Percentiles rank a stretch among this genome's conserved stretches.
Evolutionary conservation across 768 basidiomycete genomes (phyloP).

Genomic region (Trametopsis cervina): DNA sequence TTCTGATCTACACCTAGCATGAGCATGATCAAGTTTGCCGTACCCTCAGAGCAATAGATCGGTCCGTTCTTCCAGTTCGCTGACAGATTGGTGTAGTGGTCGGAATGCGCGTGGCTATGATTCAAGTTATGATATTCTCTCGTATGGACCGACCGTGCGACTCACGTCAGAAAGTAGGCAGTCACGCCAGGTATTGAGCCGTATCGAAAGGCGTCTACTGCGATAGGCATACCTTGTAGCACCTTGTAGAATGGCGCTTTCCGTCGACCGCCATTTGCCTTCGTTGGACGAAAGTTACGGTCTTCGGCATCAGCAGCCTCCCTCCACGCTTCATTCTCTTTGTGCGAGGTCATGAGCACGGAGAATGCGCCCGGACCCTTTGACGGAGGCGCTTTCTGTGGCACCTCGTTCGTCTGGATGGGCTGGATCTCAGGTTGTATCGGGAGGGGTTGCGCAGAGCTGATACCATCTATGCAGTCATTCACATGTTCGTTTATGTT

Average conservation of each 20-base stretch:
- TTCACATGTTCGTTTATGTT: conserved; percentile 51
- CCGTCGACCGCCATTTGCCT: conserved; percentile 46
- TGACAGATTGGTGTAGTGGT: conserved; percentile 91
- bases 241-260: conserved; percentile 95
- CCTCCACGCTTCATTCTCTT: conserved; percentile 81
- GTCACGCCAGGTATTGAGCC: conserved; percentile 84
- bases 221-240: conserved; percentile 93
- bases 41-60: conserved; percentile 94
- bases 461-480: conserved; percentile 37
- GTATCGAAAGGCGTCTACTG: conserved; percentile 96
- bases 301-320: conserved; percentile 57
- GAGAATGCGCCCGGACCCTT: conserved; percentile 45
- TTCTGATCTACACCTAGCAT: conserved; percentile 85
- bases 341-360: conserved; percentile 82
- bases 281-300: conserved; percentile 37
- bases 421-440: background rate
- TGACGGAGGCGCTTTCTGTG: background rate
- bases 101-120: conserved; percentile 90
- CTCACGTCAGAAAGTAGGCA: conserved; percentile 88
- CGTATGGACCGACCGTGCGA: conserved; percentile 12
- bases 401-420: conserved; percentile 1
- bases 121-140: too few relatives aligned
- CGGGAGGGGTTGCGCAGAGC: conserved; percentile 8
- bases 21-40: conserved; percentile 86
- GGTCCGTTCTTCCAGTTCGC: conserved; percentile 85